Conservation (phyloP, 306 rosid genomes). For the Acacia acuminata region DNA sequence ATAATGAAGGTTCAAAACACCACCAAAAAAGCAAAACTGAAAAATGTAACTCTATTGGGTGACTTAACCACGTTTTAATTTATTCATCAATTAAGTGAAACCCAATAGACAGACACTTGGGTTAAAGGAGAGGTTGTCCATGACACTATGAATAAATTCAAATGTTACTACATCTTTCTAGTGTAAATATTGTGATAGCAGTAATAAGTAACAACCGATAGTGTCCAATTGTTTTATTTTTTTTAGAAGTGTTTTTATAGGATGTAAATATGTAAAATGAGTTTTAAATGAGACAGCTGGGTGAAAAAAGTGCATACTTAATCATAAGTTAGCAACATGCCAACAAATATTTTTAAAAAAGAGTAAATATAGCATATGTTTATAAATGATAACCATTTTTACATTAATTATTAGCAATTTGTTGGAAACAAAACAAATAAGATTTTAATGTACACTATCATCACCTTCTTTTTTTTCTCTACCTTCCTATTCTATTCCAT, state of each 20-base stretch:
- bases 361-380: not conserved
- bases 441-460: not conserved
- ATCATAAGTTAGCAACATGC: not conserved
- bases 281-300: no score
- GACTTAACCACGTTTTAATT: not conserved
- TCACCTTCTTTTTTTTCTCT: not conserved
- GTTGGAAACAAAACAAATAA: not conserved
- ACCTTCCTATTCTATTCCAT: not conserved
- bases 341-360: no score
- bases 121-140: not conserved
- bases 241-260: no score
- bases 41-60: not conserved
- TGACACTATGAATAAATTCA: no score
- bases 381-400: not conserved
- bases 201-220: no score
- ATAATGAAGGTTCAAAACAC: no score
- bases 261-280: rapidly evolving
- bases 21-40: no score
- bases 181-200: no score
- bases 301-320: not conserved
- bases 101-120: not conserved
- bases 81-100: no score
- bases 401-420: not conserved
- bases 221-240: no score
- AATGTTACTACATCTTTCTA: no score